These are phyloP conservation scores for Aegilops longissima DNA, from an alignment of 176 grass and related monocot genomes.

Conservation along the genomic window DNA sequence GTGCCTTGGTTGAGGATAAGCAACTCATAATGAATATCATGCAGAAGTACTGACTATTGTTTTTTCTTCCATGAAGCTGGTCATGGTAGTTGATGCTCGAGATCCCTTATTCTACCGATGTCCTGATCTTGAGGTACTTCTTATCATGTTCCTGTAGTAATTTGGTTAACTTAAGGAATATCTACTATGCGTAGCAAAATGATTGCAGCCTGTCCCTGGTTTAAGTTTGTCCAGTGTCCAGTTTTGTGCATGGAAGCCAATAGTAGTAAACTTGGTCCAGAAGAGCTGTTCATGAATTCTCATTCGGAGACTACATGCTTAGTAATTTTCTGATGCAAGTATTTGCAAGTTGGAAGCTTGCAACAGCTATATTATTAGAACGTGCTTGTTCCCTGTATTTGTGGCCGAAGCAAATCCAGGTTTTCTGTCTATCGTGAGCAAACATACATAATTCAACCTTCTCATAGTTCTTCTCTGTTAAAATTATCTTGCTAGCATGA, in stretches of 20 bases:
- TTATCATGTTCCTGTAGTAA: neutral
- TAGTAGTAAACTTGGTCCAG: neutral
- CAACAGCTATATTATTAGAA: neutral
- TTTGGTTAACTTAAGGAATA: neutral
- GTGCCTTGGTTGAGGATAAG: neutral
- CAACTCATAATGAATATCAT: neutral
- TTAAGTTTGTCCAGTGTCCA: neutral
- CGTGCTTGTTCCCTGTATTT: neutral
- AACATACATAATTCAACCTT: neutral
- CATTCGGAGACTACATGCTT: neutral
- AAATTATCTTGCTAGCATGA: neutral
- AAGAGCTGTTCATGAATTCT: neutral
- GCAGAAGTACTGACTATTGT: slow-evolving; percentile 11
- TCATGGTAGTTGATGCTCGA: slow-evolving; percentile 92
- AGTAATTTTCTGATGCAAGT: neutral
- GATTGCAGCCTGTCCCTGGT: neutral
- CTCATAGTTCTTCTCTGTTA: neutral
- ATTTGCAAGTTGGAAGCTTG: neutral
- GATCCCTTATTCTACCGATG: slow-evolving; percentile 91
- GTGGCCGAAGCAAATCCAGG: neutral
- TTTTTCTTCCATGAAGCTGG: slow-evolving; percentile 55
- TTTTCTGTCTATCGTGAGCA: neutral
- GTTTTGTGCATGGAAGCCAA: neutral
- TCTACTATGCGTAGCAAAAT: neutral
- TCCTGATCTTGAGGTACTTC: slow-evolving; percentile 84